phyloP scores from a whole-genome alignment of 768 basidiomycete genomes.

The Asterophora lycoperdoides region DNA sequence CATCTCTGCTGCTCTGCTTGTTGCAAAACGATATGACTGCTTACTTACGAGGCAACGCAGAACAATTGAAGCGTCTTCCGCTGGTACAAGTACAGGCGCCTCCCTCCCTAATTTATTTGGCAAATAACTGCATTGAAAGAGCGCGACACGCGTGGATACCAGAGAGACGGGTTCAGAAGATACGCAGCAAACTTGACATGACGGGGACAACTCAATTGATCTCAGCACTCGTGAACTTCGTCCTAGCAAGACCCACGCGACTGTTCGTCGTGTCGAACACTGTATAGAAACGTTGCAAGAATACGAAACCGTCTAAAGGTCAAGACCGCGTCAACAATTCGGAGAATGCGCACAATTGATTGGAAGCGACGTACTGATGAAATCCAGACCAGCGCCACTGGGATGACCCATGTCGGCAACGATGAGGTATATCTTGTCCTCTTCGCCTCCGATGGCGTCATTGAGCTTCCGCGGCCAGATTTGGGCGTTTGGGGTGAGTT shows the following conservation, averaged over 20 bases:
- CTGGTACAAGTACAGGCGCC: no score
- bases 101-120: no score
- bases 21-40: neutral
- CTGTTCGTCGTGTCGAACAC: slow-evolving; percentile 43
- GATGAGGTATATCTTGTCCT: slow-evolving; percentile 50
- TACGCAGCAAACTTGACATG: neutral
- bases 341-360: neutral
- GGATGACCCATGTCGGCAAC: slow-evolving; percentile 46
- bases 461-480: slow-evolving; percentile 65
- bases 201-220: slow-evolving; percentile 26
- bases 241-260: slow-evolving; percentile 36
- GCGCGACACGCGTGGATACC: neutral
- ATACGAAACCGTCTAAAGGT: slow-evolving; percentile 44
- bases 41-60: no score
- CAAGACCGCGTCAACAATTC: neutral
- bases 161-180: neutral
- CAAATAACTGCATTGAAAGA: neutral
- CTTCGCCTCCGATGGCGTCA: slow-evolving; percentile 49
- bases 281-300: slow-evolving; percentile 60
- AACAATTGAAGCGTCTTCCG: no score
- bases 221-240: slow-evolving; percentile 30
- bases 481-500: slow-evolving; percentile 61
- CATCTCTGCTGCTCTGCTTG: neutral
- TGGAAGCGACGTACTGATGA: slow-evolving; percentile 43
- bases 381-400: slow-evolving; percentile 58